Conservation (phyloP, 192 early-diverging fungal species). For the Spizellomyces sp. region DNA sequence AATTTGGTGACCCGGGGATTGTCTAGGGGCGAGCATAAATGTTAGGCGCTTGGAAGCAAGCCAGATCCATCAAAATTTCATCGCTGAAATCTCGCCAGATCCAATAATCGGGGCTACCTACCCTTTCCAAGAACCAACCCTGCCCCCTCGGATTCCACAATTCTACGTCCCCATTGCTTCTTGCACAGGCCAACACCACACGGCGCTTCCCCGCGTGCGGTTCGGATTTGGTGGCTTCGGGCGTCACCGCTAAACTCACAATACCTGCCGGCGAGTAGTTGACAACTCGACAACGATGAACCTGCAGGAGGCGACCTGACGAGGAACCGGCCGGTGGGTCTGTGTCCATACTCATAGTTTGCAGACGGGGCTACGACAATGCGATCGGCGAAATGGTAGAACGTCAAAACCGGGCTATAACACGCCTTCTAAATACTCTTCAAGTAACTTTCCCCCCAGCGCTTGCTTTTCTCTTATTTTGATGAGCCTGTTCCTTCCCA, state of each 20-base stretch:
- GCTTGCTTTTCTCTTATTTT: too few relatives aligned
- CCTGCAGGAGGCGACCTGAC: conserved; percentile 3
- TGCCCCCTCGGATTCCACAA: conserved; percentile 75
- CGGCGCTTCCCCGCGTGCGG: neutral
- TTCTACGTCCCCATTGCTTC: conserved; percentile 93
- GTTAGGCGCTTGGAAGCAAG: neutral
- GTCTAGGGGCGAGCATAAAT: conserved; percentile 47
- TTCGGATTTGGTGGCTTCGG: conserved; percentile 26
- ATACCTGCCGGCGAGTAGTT: conserved; percentile 84
- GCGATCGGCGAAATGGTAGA: neutral
- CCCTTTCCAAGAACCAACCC: conserved; percentile 79
- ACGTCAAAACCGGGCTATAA: too few relatives aligned
- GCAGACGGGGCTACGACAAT: neutral
- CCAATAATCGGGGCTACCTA: conserved; percentile 22
- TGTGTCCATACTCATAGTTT: neutral
- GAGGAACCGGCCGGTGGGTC: conserved; percentile 2
- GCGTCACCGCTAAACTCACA: conserved; percentile 79
- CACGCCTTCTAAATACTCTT: too few relatives aligned
- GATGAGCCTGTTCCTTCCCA: neutral
- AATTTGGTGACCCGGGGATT: conserved; percentile 76
- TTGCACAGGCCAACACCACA: conserved; percentile 71
- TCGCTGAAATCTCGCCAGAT: too few relatives aligned
- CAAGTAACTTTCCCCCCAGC: too few relatives aligned
- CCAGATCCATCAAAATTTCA: neutral
- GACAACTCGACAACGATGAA: conserved; percentile 70